These are phyloP conservation scores for Stemphylium vesicarium DNA, from an alignment of 2,329 filamentous ascomycete species.

Conservation along the genomic window DNA sequence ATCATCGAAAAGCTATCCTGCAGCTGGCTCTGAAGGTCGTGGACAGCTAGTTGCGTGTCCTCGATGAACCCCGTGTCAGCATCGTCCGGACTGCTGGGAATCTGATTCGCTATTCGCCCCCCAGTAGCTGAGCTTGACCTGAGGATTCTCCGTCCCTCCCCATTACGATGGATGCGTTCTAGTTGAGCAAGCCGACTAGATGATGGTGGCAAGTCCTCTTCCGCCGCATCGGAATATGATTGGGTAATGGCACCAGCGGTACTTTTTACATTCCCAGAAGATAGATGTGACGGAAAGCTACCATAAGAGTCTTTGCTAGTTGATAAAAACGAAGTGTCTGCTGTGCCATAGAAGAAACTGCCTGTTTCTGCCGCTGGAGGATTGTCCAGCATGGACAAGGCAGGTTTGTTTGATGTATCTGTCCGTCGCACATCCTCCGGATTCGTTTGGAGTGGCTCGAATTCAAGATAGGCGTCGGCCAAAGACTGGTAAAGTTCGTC, in stretches of 20 bases:
- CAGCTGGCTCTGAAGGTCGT: conserved; percentile 52
- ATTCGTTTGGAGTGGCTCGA: conserved; percentile 28
- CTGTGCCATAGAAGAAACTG: background rate
- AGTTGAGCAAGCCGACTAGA: conserved; percentile 34
- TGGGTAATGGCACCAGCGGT: background rate
- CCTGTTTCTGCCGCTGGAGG: background rate
- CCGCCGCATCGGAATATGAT: background rate
- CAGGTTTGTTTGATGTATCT: background rate
- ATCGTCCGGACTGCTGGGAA: conserved; percentile 2
- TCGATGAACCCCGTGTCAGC: conserved; percentile 45
- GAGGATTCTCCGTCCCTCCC: conserved; percentile 26
- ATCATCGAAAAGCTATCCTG: conserved; percentile 30
- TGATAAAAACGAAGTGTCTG: conserved; percentile 12
- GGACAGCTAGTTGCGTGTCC: conserved; percentile 52
- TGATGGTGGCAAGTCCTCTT: conserved; percentile 14
- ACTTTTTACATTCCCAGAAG: conserved; percentile 12
- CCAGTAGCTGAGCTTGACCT: conserved; percentile 8
- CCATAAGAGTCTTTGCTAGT: conserved; percentile 41
- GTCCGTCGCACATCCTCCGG: background rate
- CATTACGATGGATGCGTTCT: conserved; percentile 33
- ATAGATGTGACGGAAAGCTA: conserved; percentile 41
- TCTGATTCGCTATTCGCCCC: background rate
- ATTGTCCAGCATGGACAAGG: background rate
- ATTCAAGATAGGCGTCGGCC: conserved; percentile 50
- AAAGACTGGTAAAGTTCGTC: conserved; percentile 52